These are phyloP conservation scores for Apiospora arundinis DNA, from an alignment of 2,329 filamentous ascomycete species.

Conservation along the genomic window DNA sequence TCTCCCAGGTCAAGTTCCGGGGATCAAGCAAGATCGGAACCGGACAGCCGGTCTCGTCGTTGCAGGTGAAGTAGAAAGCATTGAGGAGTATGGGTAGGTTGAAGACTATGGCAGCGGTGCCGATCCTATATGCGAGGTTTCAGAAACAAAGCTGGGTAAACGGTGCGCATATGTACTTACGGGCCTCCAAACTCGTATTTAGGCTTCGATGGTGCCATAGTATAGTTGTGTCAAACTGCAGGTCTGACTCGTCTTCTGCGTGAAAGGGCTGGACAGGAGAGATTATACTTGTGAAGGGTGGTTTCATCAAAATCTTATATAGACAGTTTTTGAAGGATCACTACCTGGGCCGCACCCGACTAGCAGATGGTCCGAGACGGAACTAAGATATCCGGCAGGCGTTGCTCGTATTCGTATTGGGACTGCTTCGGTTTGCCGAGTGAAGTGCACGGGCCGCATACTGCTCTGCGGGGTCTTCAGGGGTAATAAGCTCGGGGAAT, in stretches of 20 bases:
- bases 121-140: conserved; percentile 59
- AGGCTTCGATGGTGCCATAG: conserved; percentile 23
- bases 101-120: conserved; percentile 79
- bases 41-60: conserved; percentile 90
- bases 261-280: neutral
- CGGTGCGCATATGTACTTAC: conserved; percentile 39
- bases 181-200: conserved; percentile 55
- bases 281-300: too few relatives aligned
- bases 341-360: neutral
- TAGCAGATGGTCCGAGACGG: neutral
- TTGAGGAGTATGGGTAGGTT: conserved; percentile 82
- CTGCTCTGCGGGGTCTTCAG: neutral
- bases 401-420: conserved; percentile 6
- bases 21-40: conserved; percentile 80
- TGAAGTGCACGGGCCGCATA: neutral
- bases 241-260: neutral
- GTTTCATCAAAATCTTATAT: neutral
- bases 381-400: neutral
- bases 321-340: too few relatives aligned
- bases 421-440: too few relatives aligned
- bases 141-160: neutral
- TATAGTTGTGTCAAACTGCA: neutral
- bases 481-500: neutral
- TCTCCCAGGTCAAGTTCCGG: conserved; percentile 71
- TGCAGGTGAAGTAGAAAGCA: conserved; percentile 83